Conservation (phyloP, 768 basidiomycete species). For the Aureoboletus auriporus region DNA sequence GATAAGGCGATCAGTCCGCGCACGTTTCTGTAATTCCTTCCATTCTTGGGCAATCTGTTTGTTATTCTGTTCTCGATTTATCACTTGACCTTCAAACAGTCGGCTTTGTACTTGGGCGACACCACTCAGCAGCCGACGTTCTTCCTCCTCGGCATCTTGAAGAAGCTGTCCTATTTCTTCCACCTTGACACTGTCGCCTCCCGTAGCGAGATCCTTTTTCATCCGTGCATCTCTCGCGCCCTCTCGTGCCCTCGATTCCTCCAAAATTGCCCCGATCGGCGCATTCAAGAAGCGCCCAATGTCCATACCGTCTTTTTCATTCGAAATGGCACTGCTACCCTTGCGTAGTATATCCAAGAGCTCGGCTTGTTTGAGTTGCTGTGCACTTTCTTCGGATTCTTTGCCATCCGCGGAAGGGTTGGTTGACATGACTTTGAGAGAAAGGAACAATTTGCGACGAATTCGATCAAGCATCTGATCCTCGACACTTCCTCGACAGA, state of each 20-base stretch:
- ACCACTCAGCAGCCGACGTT: constrained; percentile 45
- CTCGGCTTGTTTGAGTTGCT: constrained; percentile 39
- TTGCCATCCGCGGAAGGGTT: constrained; percentile 21
- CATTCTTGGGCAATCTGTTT: constrained; percentile 44
- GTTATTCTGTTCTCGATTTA: constrained; percentile 33
- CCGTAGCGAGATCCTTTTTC: constrained; percentile 35
- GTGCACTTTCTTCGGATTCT: constrained; percentile 23
- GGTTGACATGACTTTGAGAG: constrained; percentile 56
- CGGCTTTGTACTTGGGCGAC: constrained; percentile 57
- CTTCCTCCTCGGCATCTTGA: constrained; percentile 50
- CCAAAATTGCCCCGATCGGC: constrained; percentile 41
- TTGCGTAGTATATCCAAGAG: constrained; percentile 54
- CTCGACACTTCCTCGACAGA: constrained; percentile 67
- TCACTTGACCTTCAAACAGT: constrained; percentile 52
- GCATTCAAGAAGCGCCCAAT: constrained; percentile 43
- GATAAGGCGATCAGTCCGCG: constrained; percentile 37
- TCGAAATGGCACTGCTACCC: constrained; percentile 52
- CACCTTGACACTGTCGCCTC: constrained; percentile 3
- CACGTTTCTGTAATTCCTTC: constrained; percentile 44
- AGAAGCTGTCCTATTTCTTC: constrained; percentile 29
- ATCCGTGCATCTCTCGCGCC: constrained; percentile 41
- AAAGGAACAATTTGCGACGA: constrained; percentile 66
- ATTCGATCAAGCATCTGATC: constrained; percentile 74
- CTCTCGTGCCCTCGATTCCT: constrained; percentile 42
- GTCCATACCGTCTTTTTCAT: constrained; percentile 35